These are phyloP conservation scores for Emmonsiellopsis sp. DNA, from an alignment of 2,329 filamentous ascomycete species.

Conservation along the genomic window DNA sequence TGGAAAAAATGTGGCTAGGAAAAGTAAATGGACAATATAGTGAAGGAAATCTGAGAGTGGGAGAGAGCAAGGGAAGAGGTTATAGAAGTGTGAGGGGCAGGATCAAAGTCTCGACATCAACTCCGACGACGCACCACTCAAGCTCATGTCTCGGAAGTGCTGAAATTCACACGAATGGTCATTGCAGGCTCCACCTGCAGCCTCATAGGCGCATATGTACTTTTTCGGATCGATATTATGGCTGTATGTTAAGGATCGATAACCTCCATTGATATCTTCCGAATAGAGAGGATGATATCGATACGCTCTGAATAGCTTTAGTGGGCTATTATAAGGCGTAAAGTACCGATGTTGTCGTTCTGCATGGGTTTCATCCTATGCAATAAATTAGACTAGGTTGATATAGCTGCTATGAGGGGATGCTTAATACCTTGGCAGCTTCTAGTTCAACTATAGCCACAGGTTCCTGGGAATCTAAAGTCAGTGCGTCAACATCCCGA, in stretches of 20 bases:
- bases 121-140: slow-evolving; percentile 60
- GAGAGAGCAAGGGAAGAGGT: slow-evolving; percentile 6
- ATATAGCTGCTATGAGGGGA: neutral
- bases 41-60: neutral
- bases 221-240: slow-evolving; percentile 72
- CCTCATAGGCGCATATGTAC: slow-evolving; percentile 67
- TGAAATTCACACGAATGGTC: slow-evolving; percentile 64
- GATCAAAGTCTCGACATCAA: slow-evolving; percentile 14
- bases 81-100: slow-evolving; percentile 9
- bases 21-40: slow-evolving; percentile 8
- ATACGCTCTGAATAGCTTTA: slow-evolving; percentile 75
- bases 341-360: slow-evolving; percentile 23
- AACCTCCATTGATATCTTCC: slow-evolving; percentile 61
- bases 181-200: slow-evolving; percentile 62
- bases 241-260: slow-evolving; percentile 86
- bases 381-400: slow-evolving; percentile 18
- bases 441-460: slow-evolving; percentile 15
- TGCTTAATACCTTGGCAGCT: slow-evolving; percentile 13
- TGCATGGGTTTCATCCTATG: slow-evolving; percentile 17
- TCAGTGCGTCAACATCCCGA: slow-evolving; percentile 23
- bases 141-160: slow-evolving; percentile 66
- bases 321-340: slow-evolving; percentile 70
- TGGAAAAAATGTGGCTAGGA: slow-evolving; percentile 7
- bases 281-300: slow-evolving; percentile 77
- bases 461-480: slow-evolving; percentile 20